Evolutionary conservation across 108 stramenopile species (phyloP), one percentile per base, ranked within the genome.

Genomic region (Epithemia pelagica): DNA sequence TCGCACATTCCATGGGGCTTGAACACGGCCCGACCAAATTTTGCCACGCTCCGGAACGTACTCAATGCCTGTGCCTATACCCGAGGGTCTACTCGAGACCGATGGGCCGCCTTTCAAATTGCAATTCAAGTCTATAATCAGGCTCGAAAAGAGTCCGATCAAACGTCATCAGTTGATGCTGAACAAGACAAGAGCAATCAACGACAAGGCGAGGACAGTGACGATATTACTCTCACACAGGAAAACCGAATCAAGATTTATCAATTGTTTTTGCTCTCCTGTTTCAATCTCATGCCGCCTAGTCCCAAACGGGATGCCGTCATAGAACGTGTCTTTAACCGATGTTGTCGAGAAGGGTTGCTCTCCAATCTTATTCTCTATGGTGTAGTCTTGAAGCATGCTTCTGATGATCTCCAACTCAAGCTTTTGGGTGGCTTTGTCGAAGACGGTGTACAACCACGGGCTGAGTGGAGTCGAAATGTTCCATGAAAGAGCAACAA

Each of bases 381-480:
- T 15, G 37, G 37, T 15, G 72, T 72, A 54, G 77, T 84, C n/a
- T 30, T 81, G 32, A 32, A 59, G 8, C 58, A 68, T 51, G 66
- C 78, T 15, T 72, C 73, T 2, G 62, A 76, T 59, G 54, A 72
- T 2, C 28, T 78, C 30, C 72, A 70, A 53, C 26, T 75, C 46
- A 61, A 78, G n/a, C 2, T 75, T 23, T 59, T 82, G 30, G 77
- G 77, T 53, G 74, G 69, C 32, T 63, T 65, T 26, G 30, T 69
- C 3, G 69, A 67, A 32, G 77, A 78, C 64, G 74, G 63, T 58
- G 58, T 75, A 15, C 26, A 55, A 20, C 63, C 77, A 53, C 77
- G 74, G 28, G 21, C 65, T 31, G 62, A 70, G 26, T 82, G 82
- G 82, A 78, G 77, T 54, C 53, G 54, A 26, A 82, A 78, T 67